A percentile compares a stretch with the other conserved stretches of the same genome.
Conservation (phyloP, 257 asterid genomes). For the Solanum chaucha region DNA sequence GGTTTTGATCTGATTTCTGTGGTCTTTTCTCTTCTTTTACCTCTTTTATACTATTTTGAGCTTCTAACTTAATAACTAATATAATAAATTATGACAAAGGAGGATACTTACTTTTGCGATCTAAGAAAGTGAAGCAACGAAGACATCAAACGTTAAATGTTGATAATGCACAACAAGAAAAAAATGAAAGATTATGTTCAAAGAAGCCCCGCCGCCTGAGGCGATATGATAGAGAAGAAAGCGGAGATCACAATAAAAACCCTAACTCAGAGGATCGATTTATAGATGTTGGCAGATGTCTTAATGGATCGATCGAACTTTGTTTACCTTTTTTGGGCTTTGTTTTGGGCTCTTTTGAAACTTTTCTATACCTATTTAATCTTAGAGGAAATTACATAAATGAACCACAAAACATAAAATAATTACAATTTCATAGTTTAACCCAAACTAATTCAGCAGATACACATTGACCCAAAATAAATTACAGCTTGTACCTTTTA, state of each 20-base stretch:
- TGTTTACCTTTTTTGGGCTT: too few species aligned
- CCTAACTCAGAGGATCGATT: not conserved
- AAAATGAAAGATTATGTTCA: not conserved
- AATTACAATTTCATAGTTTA: too few species aligned
- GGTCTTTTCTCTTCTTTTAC: too few species aligned
- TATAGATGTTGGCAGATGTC: not conserved
- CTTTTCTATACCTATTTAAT: too few species aligned
- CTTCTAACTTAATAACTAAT: not conserved
- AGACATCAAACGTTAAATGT: not conserved
- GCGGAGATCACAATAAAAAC: not conserved
- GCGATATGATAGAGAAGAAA: not conserved
- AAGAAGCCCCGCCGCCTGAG: not conserved
- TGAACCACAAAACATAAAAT: not conserved
- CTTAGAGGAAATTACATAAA: too few species aligned
- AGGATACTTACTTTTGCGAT: not conserved
- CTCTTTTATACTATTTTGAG: not conserved
- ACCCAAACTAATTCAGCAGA: too few species aligned
- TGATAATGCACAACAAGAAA: not conserved
- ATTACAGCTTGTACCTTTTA: too few species aligned
- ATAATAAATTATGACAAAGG: too few species aligned
- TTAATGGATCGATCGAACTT: too few species aligned
- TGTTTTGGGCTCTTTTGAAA: not conserved
- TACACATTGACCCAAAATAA: too few species aligned
- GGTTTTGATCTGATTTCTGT: too few species aligned
- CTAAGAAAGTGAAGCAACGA: not conserved